A percentile compares a stretch with the other conserved stretches of the same genome.
Conservation (phyloP, 345 rosid genomes). For the Brassica napus region DNA sequence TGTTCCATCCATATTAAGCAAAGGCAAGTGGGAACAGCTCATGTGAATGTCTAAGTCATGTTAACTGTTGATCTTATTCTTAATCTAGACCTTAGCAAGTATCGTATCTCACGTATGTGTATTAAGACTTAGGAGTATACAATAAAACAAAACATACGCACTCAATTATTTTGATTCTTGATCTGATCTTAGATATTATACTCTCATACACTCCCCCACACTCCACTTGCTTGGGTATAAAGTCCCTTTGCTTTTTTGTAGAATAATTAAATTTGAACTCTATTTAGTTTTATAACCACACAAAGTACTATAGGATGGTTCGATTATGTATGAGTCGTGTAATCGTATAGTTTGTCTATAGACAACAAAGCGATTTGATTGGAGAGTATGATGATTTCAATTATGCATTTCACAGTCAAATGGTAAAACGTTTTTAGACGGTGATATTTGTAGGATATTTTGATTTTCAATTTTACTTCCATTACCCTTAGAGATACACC, state of each 20-base stretch:
- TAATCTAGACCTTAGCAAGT: conserved; percentile 28
- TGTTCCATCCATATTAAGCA: conserved; percentile 38
- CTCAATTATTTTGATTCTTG: conserved; percentile 41
- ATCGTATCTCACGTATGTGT: conserved; percentile 29
- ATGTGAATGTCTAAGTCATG: conserved; percentile 28
- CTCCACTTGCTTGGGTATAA: conserved; percentile 37
- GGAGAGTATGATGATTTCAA: neutral
- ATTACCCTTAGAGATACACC: neutral
- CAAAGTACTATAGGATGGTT: conserved; percentile 6
- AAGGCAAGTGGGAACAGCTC: conserved; percentile 44
- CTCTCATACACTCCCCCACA: conserved; percentile 20
- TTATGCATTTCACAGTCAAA: neutral
- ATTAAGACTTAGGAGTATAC: conserved; percentile 11
- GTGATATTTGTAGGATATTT: neutral
- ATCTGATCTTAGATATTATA: conserved; percentile 35
- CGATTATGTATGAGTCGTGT: neutral
- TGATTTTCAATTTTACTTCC: neutral
- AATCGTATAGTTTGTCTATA: neutral
- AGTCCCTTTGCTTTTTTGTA: conserved; percentile 4
- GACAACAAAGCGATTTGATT: neutral
- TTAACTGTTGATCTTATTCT: conserved; percentile 27
- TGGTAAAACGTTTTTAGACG: neutral
- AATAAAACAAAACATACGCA: conserved; percentile 27
- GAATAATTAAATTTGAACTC: conserved; percentile 5
- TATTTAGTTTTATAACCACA: conserved; percentile 19